Conservation (phyloP, 2,329 filamentous ascomycete genomes). For the Parascedosporium putredinis region DNA sequence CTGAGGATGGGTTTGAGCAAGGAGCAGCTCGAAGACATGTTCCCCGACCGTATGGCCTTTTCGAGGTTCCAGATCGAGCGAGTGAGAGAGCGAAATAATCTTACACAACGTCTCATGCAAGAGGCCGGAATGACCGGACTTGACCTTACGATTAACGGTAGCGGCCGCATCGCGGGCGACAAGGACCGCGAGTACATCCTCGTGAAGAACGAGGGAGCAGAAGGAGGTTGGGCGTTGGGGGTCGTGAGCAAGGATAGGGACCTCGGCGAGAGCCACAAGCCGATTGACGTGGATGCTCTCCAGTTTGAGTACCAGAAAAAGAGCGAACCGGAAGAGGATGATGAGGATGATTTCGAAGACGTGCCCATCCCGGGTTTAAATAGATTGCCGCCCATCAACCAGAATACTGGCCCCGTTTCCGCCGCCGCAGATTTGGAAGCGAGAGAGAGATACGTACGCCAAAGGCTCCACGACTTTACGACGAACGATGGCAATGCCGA, state of each 20-base stretch:
- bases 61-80: conserved; percentile 93
- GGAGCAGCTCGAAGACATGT: conserved; percentile 93
- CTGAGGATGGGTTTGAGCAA: conserved; percentile 94
- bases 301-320: conserved; percentile 46
- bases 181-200: conserved; percentile 89
- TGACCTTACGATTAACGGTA: conserved; percentile 54
- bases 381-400: conserved; percentile 54
- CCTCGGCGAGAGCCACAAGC: conserved; percentile 68
- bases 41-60: conserved; percentile 94
- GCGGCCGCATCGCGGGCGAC: conserved; percentile 67
- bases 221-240: conserved; percentile 91
- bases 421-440: background rate
- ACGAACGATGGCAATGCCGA: conserved; percentile 6
- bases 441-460: conserved; percentile 12
- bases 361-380: conserved; percentile 87
- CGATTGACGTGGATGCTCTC: conserved; percentile 78
- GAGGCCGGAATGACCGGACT: conserved; percentile 80
- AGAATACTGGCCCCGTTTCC: no score
- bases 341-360: conserved; percentile 80
- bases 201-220: conserved; percentile 88
- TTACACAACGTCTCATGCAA: conserved; percentile 91
- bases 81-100: conserved; percentile 82
- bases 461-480: conserved; percentile 17
- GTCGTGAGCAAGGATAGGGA: conserved; percentile 83
- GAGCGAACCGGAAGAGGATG: conserved; percentile 52